Conservation (phyloP, 2,329 filamentous ascomycete genomes). For the Sphaerulina musiva region DNA sequence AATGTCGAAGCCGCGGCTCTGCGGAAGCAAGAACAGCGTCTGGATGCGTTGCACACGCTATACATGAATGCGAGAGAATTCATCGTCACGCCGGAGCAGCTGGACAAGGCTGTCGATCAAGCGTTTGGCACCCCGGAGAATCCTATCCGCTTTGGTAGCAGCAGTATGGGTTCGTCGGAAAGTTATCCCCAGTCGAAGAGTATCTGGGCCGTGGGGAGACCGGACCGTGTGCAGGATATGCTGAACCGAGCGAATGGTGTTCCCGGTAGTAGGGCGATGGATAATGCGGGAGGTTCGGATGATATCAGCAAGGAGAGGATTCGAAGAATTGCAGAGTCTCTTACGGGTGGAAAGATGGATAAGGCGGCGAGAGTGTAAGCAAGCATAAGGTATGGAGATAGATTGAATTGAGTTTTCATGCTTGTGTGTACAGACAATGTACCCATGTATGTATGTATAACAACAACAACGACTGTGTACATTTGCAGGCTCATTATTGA, state of each 20-base stretch:
- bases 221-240: conserved; percentile 45
- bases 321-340: conserved; percentile 57
- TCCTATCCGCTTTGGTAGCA: conserved; percentile 32
- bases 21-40: conserved; percentile 23
- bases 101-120: conserved; percentile 65
- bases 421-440: too few relatives aligned
- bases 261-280: conserved; percentile 33
- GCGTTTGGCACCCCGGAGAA: conserved; percentile 61
- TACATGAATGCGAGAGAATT: conserved; percentile 86
- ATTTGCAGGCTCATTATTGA: too few relatives aligned
- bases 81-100: conserved; percentile 73
- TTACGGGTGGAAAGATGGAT: conserved; percentile 60
- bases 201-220: conserved; percentile 48
- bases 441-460: too few relatives aligned
- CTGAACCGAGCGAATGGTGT: conserved; percentile 33
- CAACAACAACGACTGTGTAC: too few relatives aligned
- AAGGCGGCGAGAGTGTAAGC: not conserved
- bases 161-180: conserved; percentile 18
- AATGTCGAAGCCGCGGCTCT: conserved; percentile 22
- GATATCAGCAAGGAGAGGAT: conserved; percentile 52
- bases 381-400: not conserved
- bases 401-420: too few relatives aligned
- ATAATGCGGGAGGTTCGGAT: conserved; percentile 32
- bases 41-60: conserved; percentile 71
- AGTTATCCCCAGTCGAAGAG: conserved; percentile 29